phyloP scores from a whole-genome alignment of 495 filamentous ascomycete species.

The Diplogelasinospora grovesii region DNA sequence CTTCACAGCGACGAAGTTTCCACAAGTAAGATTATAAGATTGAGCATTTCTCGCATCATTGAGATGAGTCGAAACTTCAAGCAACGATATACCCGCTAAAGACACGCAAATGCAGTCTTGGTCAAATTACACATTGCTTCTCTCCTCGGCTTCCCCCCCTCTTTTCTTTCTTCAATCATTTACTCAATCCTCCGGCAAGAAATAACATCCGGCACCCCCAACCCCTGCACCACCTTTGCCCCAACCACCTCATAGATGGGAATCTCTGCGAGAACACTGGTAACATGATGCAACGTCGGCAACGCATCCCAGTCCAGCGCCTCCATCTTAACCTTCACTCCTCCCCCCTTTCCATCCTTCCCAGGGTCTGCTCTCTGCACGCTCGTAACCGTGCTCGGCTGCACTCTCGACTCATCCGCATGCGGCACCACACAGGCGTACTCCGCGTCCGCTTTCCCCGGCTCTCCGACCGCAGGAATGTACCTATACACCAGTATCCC shows the following conservation, averaged over 20 bases:
- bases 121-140: no score
- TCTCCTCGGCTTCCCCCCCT: not conserved
- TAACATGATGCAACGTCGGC: constrained; percentile 51
- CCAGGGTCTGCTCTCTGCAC: constrained; percentile 32
- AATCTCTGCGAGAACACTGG: constrained; percentile 43
- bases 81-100: no score
- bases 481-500: constrained; percentile 41
- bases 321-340: constrained; percentile 33
- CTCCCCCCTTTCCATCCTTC: not conserved
- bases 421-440: constrained; percentile 41
- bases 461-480: constrained; percentile 39
- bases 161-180: not conserved
- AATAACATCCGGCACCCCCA: constrained; percentile 42
- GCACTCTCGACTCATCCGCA: constrained; percentile 27
- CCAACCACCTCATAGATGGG: constrained; percentile 47
- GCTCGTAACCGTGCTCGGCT: constrained; percentile 23
- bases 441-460: constrained; percentile 38
- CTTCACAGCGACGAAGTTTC: no score
- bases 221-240: constrained; percentile 44
- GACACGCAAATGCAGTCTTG: no score
- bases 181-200: constrained; percentile 37
- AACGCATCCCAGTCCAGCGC: constrained; percentile 40
- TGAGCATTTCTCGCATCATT: no score
- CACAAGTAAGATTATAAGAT: no score
- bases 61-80: no score